Base-by-base conservation (phyloP, 2,329 filamentous ascomycete species). In the Cladophialophora psammophila region DNA sequence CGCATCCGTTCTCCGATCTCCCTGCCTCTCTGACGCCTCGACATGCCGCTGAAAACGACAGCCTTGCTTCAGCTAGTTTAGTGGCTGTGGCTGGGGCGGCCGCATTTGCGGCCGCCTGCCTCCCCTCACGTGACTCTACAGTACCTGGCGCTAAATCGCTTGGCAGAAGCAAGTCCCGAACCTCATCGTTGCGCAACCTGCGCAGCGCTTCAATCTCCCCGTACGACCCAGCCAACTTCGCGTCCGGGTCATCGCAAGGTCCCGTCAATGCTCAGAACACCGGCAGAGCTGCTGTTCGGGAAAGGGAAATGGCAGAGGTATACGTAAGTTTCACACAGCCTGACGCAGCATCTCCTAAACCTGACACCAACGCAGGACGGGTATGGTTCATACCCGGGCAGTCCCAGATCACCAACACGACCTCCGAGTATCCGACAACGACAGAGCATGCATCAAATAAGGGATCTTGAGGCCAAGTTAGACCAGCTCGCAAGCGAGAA, bases 371-470 rank as follows among this genome's bases (percentile, higher is more conserved):
- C 59, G 69, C 83, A 97, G 94, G 93, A 97, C 87, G 94, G 93
- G 82, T 94, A 89, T 84, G 94, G 94, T 81, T 93, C 96, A 82
- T 92, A 91, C 80, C 92, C 80, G 54, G 80, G 87, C 76, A 96
- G 93, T 78, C 93, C 94, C 76, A 89, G 91, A 75, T 98, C 95
- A 75, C 95, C 95, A 63, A 96, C 93, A 73, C 90, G 94, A 80
- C 94, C 95, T 74, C 93, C 94, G 76, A 97, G 93, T 84, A 91
- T 99, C 87, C 94, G 94, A 74, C 94, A 94, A 77, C 92, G 94
- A 77, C 95, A 97, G 81, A 98, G 94, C 85, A 94, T 98, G 90
- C 94, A 98, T 81, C 89, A 94, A 63, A 89, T 98, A 68, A 81
- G 86, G 76, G 94, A 99, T 75, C 89, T 99, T 76, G 93, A 98